Conservation (phyloP, 1,139 yeast genomes). For the Arxiozyma bovina region DNA sequence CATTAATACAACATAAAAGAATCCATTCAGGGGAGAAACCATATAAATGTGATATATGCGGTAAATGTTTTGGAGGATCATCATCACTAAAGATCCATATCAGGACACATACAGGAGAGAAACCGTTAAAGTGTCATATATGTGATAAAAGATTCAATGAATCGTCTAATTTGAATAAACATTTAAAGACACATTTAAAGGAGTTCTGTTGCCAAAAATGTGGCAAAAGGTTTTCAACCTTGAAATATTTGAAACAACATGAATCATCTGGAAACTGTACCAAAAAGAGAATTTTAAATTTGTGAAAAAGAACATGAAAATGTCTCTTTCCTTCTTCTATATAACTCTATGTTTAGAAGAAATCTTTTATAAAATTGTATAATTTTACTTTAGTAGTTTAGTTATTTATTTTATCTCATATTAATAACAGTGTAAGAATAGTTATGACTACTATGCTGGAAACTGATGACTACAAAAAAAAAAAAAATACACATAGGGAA, state of each 20-base stretch:
- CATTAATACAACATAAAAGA: conserved; percentile 57
- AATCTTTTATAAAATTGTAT: too few species aligned
- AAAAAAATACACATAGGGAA: too few species aligned
- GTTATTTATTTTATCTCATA: too few species aligned
- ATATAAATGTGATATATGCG: conserved; percentile 54
- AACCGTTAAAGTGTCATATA: conserved; percentile 74
- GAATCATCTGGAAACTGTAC: not conserved
- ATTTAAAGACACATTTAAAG: conserved; percentile 60
- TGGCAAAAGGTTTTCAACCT: conserved; percentile 40
- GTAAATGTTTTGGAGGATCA: conserved; percentile 51
- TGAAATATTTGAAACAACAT: conserved; percentile 13
- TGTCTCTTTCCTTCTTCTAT: too few species aligned
- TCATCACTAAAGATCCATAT: conserved; percentile 55
- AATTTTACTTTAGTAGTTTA: too few species aligned
- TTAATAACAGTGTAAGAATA: too few species aligned
- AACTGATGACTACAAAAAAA: too few species aligned
- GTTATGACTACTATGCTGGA: too few species aligned
- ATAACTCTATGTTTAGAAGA: too few species aligned
- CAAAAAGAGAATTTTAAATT: not conserved
- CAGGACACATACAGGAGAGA: conserved; percentile 86
- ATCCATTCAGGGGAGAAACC: conserved; percentile 93
- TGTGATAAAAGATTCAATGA: conserved; percentile 85
- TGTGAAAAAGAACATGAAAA: too few species aligned
- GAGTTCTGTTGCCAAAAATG: conserved; percentile 45
- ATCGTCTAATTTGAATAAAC: conserved; percentile 80